Base-by-base conservation (phyloP, 495 filamentous ascomycete species). In the Darksidea phi region DNA sequence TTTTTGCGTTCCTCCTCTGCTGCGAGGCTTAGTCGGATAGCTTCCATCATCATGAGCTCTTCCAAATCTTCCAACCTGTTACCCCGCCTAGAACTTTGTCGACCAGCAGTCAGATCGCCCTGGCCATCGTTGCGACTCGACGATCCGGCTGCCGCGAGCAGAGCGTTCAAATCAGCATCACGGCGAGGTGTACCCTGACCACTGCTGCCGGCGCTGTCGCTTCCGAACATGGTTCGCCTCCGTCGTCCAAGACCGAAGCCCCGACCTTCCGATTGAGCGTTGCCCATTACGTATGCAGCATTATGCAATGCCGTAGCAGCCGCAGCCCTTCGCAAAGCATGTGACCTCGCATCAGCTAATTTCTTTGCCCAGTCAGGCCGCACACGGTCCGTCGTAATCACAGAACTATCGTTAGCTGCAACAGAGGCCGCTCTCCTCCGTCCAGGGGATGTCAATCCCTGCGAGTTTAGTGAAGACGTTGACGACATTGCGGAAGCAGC, bases 41-140 rank as follows among this genome's bases (percentile, higher is more conserved):
- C 94, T 71, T 97, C 94, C 80, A 92, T 88, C 82, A 97, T 89
- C 94, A 98, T 98, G 79, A 97, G 89, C 48, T 96, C 93, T 70
- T 98, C 94, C 11, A 97, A 76, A 67, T 97, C 93, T 45, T 95
- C 90, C 53, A 94, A 79, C 46, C 90, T 79, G 52, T 70, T 84
- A 1, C 47, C 56, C 49, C 86, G 77, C 50, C 89, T 78, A 13
- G 86, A 83, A 61, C 79, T 82, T 17, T 75, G 76, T n/a, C 83
- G 78, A 7, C 79, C 75, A 18, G 81, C 75, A 17, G 77, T 75
- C 18, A 81, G 49, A 55, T 78, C 78, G 5, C 69, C 72, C 18
- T 73, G 59, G 5, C 70, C 80, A 64, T 80, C 79, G 7, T 71
- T 45, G 17, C 64, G 32, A 21, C 32, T 64, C 20, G 59, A 59